Conservation (phyloP, 2,329 filamentous ascomycete species). For the Acarospora socialis region DNA sequence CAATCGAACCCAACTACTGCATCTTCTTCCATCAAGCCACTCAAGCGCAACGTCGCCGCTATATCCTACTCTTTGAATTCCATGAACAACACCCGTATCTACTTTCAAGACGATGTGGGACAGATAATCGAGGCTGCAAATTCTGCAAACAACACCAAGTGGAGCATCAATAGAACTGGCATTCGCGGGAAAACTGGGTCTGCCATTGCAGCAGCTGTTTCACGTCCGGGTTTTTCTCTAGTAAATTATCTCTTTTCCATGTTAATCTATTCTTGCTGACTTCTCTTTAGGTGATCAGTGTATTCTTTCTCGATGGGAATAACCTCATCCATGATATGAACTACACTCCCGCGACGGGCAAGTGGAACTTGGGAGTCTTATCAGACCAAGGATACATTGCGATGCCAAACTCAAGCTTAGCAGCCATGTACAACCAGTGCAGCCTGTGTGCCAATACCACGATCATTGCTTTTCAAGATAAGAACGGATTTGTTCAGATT, state of each 20-base stretch:
- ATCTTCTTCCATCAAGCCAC: constrained; percentile 2
- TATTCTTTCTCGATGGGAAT: constrained; percentile 8
- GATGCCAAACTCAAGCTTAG: constrained; percentile 10
- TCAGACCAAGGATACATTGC: constrained; percentile 7
- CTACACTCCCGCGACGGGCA: constrained; percentile 4
- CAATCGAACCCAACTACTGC: constrained; percentile 6
- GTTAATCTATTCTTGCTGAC: constrained; percentile 3
- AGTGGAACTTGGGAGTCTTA: constrained; percentile 5
- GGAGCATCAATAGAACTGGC: constrained; percentile 5
- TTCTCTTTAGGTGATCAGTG: constrained; percentile 6
- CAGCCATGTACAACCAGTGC: constrained; percentile 11
- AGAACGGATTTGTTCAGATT: constrained; percentile 10
- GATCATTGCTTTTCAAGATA: constrained; percentile 10
- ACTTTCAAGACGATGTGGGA: constrained; percentile 9
- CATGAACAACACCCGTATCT: constrained; percentile 9
- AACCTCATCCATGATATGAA: constrained; percentile 9
- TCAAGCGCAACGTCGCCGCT: constrained; percentile 9
- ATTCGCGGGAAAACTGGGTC: constrained; percentile 8
- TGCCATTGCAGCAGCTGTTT: constrained; percentile 10
- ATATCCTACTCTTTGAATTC: constrained; percentile 6
- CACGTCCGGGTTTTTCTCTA: constrained; percentile 7
- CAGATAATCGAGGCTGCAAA: constrained; percentile 11
- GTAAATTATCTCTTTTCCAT: constrained; percentile 4
- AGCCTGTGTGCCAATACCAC: constrained; percentile 8
- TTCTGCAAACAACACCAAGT: constrained; percentile 6